phyloP scores from a whole-genome alignment of 345 rosid genomes.

The Barbarea vulgaris region DNA sequence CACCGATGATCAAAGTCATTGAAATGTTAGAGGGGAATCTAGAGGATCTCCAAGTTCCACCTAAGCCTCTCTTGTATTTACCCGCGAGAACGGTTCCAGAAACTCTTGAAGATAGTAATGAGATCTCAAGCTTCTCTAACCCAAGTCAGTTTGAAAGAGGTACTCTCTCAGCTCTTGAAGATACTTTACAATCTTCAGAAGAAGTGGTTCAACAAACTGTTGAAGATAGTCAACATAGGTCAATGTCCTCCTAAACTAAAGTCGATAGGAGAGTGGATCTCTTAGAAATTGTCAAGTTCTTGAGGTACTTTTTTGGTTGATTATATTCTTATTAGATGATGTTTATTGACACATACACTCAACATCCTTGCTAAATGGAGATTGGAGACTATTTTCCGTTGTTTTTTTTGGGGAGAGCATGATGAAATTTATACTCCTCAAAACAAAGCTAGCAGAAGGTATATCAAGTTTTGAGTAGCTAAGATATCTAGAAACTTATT shows the following conservation, averaged over 20 bases:
- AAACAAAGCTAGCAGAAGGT: no score
- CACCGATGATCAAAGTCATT: conserved; percentile 38
- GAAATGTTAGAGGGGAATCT: conserved; percentile 38
- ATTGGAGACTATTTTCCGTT: no score
- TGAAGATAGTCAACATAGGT: background rate
- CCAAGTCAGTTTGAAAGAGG: background rate
- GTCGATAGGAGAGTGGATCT: background rate
- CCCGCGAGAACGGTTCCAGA: background rate
- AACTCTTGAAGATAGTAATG: conserved; percentile 4
- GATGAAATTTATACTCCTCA: no score
- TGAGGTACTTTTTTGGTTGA: no score
- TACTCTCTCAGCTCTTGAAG: background rate
- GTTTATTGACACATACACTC: no score
- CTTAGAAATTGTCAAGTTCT: no score
- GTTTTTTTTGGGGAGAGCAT: no score
- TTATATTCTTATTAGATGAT: no score
- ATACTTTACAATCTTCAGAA: background rate
- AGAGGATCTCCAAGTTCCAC: conserved; percentile 15
- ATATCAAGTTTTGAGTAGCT: no score
- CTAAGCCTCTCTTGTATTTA: background rate
- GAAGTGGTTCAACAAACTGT: background rate
- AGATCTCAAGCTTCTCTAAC: background rate
- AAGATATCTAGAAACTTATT: no score
- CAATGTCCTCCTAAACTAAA: background rate
- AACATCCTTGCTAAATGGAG: no score